Percentiles rank a stretch among this genome's conserved stretches.
phyloP scores from a whole-genome alignment of 306 rosid genomes.

The Sicyos edulis region DNA sequence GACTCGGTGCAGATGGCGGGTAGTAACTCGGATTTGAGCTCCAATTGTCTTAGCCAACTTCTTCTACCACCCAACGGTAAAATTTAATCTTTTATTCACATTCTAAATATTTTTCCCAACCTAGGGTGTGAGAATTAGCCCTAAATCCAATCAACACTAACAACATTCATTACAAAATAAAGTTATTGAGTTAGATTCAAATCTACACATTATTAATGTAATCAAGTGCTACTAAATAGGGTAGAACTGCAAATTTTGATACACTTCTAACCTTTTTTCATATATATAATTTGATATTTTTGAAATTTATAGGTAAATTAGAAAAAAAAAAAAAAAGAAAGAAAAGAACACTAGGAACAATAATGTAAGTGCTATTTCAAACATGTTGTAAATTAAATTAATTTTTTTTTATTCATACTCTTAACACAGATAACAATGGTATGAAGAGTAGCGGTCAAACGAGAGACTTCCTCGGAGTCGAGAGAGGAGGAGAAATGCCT shows the following conservation, averaged over 20 bases:
- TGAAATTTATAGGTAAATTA: background rate
- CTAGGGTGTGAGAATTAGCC: background rate
- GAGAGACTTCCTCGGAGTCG: conserved; percentile 79
- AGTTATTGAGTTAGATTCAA: background rate
- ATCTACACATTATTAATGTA: no score
- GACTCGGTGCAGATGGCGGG: background rate
- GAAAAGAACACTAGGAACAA: no score
- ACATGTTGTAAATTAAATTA: background rate
- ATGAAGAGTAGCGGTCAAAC: conserved; percentile 35
- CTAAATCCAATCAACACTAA: background rate
- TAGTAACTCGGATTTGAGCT: conserved; percentile 1
- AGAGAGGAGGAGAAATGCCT: conserved; percentile 28
- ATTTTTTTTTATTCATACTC: background rate
- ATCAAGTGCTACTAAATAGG: background rate
- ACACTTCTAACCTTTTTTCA: background rate
- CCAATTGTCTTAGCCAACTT: conserved; percentile 37
- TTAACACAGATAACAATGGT: conserved; percentile 18
- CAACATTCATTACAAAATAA: background rate
- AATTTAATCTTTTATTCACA: background rate
- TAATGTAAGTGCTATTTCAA: background rate
- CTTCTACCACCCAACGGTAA: conserved; percentile 31
- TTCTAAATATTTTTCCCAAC: background rate
- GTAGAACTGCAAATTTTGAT: background rate
- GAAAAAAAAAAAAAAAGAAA: no score
- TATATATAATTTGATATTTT: background rate